These are phyloP conservation scores for Aspergillus terreus DNA, from an alignment of 2,329 filamentous ascomycete genomes.

Conservation along the genomic window DNA sequence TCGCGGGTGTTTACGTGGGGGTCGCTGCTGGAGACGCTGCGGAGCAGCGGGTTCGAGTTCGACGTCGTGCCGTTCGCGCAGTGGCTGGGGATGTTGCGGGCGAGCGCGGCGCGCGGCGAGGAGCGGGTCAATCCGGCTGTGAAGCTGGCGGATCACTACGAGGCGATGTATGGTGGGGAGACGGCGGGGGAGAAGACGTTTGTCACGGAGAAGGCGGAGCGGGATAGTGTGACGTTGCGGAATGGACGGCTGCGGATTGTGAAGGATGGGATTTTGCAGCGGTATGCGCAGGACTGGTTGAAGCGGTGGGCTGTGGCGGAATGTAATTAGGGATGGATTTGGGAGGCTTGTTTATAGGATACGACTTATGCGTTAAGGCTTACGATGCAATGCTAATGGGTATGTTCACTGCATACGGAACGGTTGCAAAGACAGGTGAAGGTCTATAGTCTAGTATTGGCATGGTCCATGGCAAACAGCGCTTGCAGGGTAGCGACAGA, in stretches of 20 bases:
- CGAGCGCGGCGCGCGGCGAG: slow-evolving; percentile 25
- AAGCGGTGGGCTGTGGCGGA: slow-evolving; percentile 15
- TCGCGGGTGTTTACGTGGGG: slow-evolving; percentile 33
- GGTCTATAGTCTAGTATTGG: too few species aligned
- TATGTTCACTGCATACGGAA: not conserved
- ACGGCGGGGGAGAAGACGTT: slow-evolving; percentile 15
- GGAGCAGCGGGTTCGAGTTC: slow-evolving; percentile 31
- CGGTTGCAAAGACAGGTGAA: too few species aligned
- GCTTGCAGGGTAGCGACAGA: not conserved
- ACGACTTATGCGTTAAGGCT: not conserved
- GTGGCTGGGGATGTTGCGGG: slow-evolving; percentile 32
- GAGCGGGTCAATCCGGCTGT: slow-evolving; percentile 29
- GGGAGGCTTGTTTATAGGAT: not conserved
- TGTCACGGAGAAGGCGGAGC: slow-evolving; percentile 25
- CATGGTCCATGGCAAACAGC: too few species aligned
- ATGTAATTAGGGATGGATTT: not conserved
- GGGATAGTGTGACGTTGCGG: slow-evolving; percentile 25
- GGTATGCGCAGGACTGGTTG: slow-evolving; percentile 29
- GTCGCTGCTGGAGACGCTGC: slow-evolving; percentile 26
- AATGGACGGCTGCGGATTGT: slow-evolving; percentile 25
- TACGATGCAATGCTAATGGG: not conserved
- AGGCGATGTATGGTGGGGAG: slow-evolving; percentile 20
- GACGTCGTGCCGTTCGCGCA: slow-evolving; percentile 28
- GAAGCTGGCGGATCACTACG: slow-evolving; percentile 29
- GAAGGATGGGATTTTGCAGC: slow-evolving; percentile 28